These are phyloP conservation scores for Cinnamomum chago DNA, from an alignment of 164 flowering plant species.

Conservation along the genomic window DNA sequence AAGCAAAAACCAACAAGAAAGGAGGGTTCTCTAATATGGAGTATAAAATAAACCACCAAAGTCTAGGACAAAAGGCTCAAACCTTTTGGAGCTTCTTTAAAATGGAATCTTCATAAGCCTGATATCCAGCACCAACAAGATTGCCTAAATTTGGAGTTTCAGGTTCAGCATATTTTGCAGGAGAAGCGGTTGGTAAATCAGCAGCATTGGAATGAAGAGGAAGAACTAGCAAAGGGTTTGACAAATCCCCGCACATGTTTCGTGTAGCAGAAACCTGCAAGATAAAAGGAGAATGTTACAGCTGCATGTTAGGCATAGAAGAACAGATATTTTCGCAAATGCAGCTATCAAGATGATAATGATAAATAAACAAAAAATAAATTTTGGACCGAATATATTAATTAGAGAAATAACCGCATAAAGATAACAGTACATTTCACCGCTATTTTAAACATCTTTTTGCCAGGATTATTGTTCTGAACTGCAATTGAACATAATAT, in stretches of 20 bases:
- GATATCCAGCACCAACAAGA: conserved; percentile 59
- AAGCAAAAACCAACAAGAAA: no score
- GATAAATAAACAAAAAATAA: neutral
- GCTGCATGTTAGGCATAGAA: neutral
- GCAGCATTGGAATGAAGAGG: conserved; percentile 42
- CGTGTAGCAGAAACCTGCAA: conserved; percentile 63
- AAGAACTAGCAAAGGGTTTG: conserved; percentile 66
- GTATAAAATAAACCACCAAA: no score
- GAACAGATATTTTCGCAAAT: neutral
- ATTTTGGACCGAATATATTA: neutral
- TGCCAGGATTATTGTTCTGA: no score
- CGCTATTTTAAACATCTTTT: neutral
- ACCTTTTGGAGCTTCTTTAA: conserved; percentile 68
- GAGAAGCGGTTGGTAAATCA: conserved; percentile 21
- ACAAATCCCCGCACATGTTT: conserved; percentile 47
- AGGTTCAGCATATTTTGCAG: conserved; percentile 23
- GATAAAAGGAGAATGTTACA: neutral
- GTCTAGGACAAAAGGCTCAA: neutral
- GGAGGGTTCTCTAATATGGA: no score
- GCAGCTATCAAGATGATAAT: neutral
- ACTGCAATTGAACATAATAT: no score
- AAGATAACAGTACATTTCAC: neutral
- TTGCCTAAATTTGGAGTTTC: conserved; percentile 28
- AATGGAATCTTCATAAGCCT: conserved; percentile 67
- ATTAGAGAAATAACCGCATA: neutral